Percentiles rank a stretch among this genome's conserved stretches.
These are phyloP conservation scores for Trichosporon ovoides DNA, from an alignment of 1,284 basidiomycete genomes.

Conservation along the genomic window DNA sequence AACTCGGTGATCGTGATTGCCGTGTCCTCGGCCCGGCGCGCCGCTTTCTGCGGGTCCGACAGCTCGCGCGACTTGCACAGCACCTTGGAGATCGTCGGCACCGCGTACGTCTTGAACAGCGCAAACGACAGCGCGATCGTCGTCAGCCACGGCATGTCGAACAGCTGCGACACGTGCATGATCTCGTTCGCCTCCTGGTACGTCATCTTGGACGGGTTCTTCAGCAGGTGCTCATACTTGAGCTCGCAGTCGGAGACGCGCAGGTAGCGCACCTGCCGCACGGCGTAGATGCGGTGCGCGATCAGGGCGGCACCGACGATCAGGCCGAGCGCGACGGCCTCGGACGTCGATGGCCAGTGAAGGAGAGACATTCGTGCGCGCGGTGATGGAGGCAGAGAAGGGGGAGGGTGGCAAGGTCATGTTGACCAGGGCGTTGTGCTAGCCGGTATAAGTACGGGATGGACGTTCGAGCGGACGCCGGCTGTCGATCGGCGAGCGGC, in stretches of 20 bases:
- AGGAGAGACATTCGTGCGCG: too few species aligned
- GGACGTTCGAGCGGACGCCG: too few species aligned
- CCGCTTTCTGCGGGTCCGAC: neutral
- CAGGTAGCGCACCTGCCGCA: constrained; percentile 14
- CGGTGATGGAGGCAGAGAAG: too few species aligned
- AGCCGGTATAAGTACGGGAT: too few species aligned
- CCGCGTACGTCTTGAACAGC: constrained; percentile 16
- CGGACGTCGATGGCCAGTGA: too few species aligned
- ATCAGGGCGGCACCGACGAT: neutral
- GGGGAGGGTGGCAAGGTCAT: too few species aligned
- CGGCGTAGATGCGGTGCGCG: neutral
- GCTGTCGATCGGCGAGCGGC: too few species aligned
- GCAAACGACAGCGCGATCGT: constrained; percentile 9
- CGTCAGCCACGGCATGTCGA: constrained; percentile 10
- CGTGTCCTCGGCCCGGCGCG: constrained; percentile 14
- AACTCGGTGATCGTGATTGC: constrained; percentile 11
- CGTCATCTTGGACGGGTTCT: constrained; percentile 14
- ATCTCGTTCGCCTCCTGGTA: constrained; percentile 19
- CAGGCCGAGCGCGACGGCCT: too few species aligned
- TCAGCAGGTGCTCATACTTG: constrained; percentile 9
- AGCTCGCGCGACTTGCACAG: constrained; percentile 11
- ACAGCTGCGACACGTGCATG: constrained; percentile 8
- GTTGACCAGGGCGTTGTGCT: too few species aligned
- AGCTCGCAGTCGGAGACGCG: constrained; percentile 3
- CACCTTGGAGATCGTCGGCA: constrained; percentile 11